Base-by-base conservation (phyloP, 495 filamentous ascomycete species). In the Xylaria intraflava region DNA sequence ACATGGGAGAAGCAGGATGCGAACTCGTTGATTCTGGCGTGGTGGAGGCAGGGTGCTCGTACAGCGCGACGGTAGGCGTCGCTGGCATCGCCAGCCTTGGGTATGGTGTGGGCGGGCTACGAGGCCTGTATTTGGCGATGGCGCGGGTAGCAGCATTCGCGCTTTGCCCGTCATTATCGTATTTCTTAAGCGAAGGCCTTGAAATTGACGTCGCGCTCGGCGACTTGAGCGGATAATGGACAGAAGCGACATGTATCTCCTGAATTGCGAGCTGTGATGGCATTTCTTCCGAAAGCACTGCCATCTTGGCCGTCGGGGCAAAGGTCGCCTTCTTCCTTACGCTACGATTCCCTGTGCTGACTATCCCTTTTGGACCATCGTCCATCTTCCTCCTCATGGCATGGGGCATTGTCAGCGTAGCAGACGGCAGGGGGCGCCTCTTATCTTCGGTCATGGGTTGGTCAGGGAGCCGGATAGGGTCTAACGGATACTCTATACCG, bases 401-500 rank as follows among this genome's bases (percentile, higher is more conserved):
- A n/a, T 53, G 9, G 10, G 51, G 45, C 24, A 55, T 11, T 7
- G 1, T 19, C 11, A 45, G 45, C 17, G 49, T 39, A n/a, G 26
- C 11, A 1, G 57, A 44, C 16, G 56, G 24, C 9, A 55, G 44
- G 1, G 55, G 52, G n/a, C 49, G 49, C 19, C 43, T 60, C 55
- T 57, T 65, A 0, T 59, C 53, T 20, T 59, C 47, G 17, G 48
- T 40, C 10, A 41, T 47, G n/a, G 46, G 29, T 14, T 38, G 57
- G 2, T 33, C 30, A 0, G 63, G 63, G 8, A 58, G 22, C 6
- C 1, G 19, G 1, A 26, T 20, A 8, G 61, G 57, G 14, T 43
- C 10, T 9, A 29, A 48, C 0, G 58, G 48, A 40, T 58, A 63
- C n/a, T 42, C 26, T 2, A 11, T n/a, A 16, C 56, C 58, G 0